These are phyloP conservation scores for Lichenothelia convexa DNA, from an alignment of 495 filamentous ascomycete species.

Conservation along the genomic window DNA sequence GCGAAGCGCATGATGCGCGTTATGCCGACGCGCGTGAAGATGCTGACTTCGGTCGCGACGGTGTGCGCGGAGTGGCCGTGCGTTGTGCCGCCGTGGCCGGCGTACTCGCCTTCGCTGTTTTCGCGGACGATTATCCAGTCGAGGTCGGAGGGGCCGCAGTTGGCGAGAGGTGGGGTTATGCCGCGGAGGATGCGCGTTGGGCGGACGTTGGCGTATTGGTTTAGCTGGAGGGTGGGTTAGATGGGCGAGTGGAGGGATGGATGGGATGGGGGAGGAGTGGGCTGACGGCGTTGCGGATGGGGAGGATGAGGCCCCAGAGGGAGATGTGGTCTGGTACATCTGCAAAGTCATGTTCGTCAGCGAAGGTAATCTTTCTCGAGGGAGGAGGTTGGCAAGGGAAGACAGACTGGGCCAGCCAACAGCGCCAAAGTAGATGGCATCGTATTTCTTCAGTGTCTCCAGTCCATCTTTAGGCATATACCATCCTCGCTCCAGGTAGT, in stretches of 20 bases:
- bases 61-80: constrained; percentile 15
- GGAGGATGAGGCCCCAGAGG: constrained; percentile 23
- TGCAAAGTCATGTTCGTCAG: too few relatives aligned
- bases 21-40: constrained; percentile 23
- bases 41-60: constrained; percentile 21
- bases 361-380: too few relatives aligned
- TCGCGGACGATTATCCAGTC: constrained; percentile 26
- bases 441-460: constrained; percentile 19
- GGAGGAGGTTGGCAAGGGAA: not conserved
- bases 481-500: constrained; percentile 17
- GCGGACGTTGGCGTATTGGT: constrained; percentile 25
- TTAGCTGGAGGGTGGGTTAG: too few relatives aligned
- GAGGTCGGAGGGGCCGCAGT: constrained; percentile 10
- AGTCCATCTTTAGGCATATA: constrained; percentile 21
- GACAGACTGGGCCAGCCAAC: constrained; percentile 19
- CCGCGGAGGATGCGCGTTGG: constrained; percentile 21
- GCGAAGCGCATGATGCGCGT: constrained; percentile 24
- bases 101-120: constrained; percentile 25
- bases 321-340: constrained; percentile 24
- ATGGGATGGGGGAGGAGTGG: too few relatives aligned
- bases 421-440: constrained; percentile 25
- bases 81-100: constrained; percentile 20
- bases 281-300: constrained; percentile 22
- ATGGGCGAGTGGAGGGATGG: too few relatives aligned
- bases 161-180: constrained; percentile 15